These are phyloP conservation scores for Dictyostelium citrinum DNA, from an alignment of 78 protist species.

Conservation along the genomic window DNA sequence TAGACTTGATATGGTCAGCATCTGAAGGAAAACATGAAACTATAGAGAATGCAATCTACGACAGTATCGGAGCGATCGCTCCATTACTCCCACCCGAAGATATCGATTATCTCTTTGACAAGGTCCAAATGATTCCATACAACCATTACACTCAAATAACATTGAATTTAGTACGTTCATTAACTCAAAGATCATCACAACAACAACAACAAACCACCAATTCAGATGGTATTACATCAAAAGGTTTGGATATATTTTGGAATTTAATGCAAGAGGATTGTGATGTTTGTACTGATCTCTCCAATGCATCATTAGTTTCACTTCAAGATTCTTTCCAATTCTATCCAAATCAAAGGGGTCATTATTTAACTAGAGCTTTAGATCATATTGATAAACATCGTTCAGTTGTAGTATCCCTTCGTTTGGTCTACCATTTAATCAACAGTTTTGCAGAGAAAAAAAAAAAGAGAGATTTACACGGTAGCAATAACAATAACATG, in stretches of 20 bases:
- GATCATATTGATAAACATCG: constrained; percentile 5
- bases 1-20: constrained; percentile 79
- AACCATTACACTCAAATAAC: constrained; percentile 37
- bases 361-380: constrained; percentile 28
- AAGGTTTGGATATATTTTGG: constrained; percentile 40
- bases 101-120: constrained; percentile 58
- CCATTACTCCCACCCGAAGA: constrained; percentile 9
- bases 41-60: constrained; percentile 55
- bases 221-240: neutral
- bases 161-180: constrained; percentile 18
- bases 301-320: neutral
- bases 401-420: constrained; percentile 23
- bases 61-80: constrained; percentile 38
- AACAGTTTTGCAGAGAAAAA: neutral
- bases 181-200: constrained; percentile 17
- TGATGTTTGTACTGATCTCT: neutral
- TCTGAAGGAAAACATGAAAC: constrained; percentile 81
- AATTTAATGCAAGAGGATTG: constrained; percentile 30
- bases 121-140: constrained; percentile 37
- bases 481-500: neutral
- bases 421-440: constrained; percentile 17
- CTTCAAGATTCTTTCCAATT: constrained; percentile 23
- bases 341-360: neutral
- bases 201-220: neutral
- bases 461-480: neutral